phyloP scores from a whole-genome alignment of 495 filamentous ascomycete genomes.

The Xylaria longipes region DNA sequence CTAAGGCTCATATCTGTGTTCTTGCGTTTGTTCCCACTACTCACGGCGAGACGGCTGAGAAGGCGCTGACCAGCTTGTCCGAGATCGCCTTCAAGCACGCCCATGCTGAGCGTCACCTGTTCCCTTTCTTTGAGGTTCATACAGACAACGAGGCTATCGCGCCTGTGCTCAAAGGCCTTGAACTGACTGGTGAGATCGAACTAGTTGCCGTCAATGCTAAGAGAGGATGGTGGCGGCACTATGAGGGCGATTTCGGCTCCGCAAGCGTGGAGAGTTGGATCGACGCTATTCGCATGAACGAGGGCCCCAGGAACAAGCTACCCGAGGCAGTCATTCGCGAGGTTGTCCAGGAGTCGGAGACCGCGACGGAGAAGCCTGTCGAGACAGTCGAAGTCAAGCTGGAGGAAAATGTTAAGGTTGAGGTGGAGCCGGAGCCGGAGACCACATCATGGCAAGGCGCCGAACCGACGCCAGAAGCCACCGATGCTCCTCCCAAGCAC shows the following conservation, averaged over 20 bases:
- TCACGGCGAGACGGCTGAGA: constrained; percentile 57
- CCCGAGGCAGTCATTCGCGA: constrained; percentile 75
- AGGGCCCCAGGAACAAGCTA: constrained; percentile 79
- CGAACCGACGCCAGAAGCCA: constrained; percentile 49
- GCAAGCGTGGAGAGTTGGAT: constrained; percentile 81
- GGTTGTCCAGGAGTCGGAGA: constrained; percentile 55
- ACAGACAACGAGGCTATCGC: constrained; percentile 62
- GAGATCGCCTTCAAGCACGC: constrained; percentile 77
- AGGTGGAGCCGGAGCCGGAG: constrained; percentile 31
- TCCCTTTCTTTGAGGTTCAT: constrained; percentile 84
- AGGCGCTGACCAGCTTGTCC: constrained; percentile 70
- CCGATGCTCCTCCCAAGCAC: constrained; percentile 43
- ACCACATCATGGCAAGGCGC: constrained; percentile 32
- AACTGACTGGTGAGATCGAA: constrained; percentile 63
- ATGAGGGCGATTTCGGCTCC: constrained; percentile 63
- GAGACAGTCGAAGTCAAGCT: constrained; percentile 44
- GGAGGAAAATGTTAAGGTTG: constrained; percentile 37
- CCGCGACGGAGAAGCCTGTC: constrained; percentile 41
- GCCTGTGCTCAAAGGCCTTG: constrained; percentile 65
- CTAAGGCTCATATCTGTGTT: constrained; percentile 83
- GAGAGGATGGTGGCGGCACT: constrained; percentile 83
- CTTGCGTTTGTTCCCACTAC: constrained; percentile 73
- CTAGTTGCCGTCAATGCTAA: constrained; percentile 84
- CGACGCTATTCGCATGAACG: constrained; percentile 84
- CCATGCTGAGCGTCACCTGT: constrained; percentile 68